These are phyloP conservation scores for Brassica nigra DNA, from an alignment of 345 rosid genomes.

Conservation along the genomic window DNA sequence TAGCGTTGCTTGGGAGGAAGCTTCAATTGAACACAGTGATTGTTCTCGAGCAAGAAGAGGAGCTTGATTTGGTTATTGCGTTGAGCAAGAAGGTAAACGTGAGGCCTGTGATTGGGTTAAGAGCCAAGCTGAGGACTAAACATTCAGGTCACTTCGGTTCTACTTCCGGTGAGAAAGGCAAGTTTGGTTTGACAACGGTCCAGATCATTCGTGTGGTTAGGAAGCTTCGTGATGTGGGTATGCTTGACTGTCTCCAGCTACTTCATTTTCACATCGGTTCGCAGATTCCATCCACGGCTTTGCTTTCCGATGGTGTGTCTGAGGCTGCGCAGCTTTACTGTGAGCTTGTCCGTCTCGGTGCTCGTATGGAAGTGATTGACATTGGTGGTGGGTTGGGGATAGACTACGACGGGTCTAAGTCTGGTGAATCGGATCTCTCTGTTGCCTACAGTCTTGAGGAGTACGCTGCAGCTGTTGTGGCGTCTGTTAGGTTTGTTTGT, in stretches of 20 bases:
- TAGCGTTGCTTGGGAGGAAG: conserved; percentile 73
- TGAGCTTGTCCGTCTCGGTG: conserved; percentile 84
- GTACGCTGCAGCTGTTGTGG: conserved; percentile 83
- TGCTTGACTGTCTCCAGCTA: conserved; percentile 82
- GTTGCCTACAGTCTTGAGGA: conserved; percentile 79
- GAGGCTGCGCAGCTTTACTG: conserved; percentile 91
- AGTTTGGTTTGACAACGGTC: conserved; percentile 76
- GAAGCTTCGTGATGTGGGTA: conserved; percentile 59
- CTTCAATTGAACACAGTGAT: conserved; percentile 73
- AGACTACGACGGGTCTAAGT: conserved; percentile 91
- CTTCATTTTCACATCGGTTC: conserved; percentile 95
- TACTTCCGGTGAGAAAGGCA: conserved; percentile 94
- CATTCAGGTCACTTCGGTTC: conserved; percentile 95
- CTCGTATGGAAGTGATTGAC: conserved; percentile 72
- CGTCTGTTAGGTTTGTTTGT: conserved; percentile 61
- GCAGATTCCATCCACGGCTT: conserved; percentile 75
- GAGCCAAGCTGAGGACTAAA: conserved; percentile 87
- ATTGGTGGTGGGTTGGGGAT: conserved; percentile 91
- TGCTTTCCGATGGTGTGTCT: conserved; percentile 73
- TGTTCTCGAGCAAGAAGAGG: conserved; percentile 93
- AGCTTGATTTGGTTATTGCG: conserved; percentile 72
- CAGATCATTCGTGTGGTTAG: conserved; percentile 77
- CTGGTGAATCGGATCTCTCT: conserved; percentile 78
- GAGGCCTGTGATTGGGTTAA: conserved; percentile 69
- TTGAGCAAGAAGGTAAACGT: conserved; percentile 63